Evolutionary conservation across 495 filamentous ascomycete species (phyloP), one percentile per base, ranked within the genome.

Genomic region (Jackrogersella multiformis): DNA sequence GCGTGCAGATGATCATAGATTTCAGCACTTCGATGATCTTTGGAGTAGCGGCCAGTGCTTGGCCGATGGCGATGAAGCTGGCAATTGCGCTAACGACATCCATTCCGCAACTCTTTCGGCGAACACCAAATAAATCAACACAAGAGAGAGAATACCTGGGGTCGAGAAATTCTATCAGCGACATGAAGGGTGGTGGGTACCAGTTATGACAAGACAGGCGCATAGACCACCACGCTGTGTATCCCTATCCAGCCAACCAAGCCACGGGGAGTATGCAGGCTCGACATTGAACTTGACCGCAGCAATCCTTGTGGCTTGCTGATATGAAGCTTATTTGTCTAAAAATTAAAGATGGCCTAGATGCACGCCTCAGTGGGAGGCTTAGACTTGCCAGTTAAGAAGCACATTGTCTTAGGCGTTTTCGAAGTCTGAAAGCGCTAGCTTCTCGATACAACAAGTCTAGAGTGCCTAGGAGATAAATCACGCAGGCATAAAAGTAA

Each of bases 41-140:
- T n/a, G 67, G 70, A 10, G 30, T 56, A 41, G 56, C 55, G 0
- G 46, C 70, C 23, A 73, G 41, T 4, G 63, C 59, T 34, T 73
- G 63, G 0, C 63, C 67, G 45, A 73, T 68, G 1, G 70, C 59
- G n/a, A 73, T 58, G 20, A 73, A 61, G 51, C 68, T 71, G 9
- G 55, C 70, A 23, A 65, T 28, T 3, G 60, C 54, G 21, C 42
- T 26, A 16, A 71, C 1, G 9, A 48, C 58, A 2, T 73, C 70
- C 69, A 72, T 72, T 5, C 46, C 46, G 18, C 10, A 13, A 6
- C 2, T 2, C 7, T 18, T 13, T 30, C 9, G 21, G 21, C 5
- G 10, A 46, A 9, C 18, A 23, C 2, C 41, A 18, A 7, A 5
- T 1, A 24, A 8, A 38, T 23, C 3, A 12, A n/a, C 2, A 21